Base-by-base conservation (phyloP, 306 rosid genomes). In the barrel medic (Medicago truncatula) region DNA sequence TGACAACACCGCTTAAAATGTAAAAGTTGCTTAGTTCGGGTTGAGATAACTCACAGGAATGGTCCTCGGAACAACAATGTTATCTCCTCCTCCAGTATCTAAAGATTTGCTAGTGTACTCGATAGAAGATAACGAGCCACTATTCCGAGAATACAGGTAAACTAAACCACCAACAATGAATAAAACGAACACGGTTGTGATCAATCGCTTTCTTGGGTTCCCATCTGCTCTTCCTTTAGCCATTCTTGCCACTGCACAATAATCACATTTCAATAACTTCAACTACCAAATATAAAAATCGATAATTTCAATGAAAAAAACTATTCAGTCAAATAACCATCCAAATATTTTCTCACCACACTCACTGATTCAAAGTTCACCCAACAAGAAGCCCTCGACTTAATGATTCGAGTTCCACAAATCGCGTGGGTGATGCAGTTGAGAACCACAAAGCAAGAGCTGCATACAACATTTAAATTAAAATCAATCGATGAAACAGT, bases 41-140 rank as follows among this genome's bases (percentile, higher is more conserved):
- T 49, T 43, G 50, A 64, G 72, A 70, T 46, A 50, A 90, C 98
- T 86, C 84, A 94, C 98, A 4, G 92, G 98, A 83, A 90, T 83
- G 76, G 90, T 94, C 84, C 86, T 92, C 10, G 88, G 87, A 15
- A 81, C 12, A 18, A 49, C 73, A 70, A 67, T 77, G 41, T 82
- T 81, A 21, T 84, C 86, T 68, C 60, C 89, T 76, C 79, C 89
- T 78, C 76, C 90, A 40, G 53, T 58, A 72, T 73, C 80, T 58
- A 85, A 86, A 21, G 92, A 85, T 80, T 83, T 90, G 74, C 88
- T 85, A 38, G 90, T 93, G 71, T 84, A 86, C 77, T 85, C 92
- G 53, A 94, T 75, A 62, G 92, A 85, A 17, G 93, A 90, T 12
- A 85, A 83, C 8, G 86, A 80, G 58, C 89, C 88, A 57, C 39